phyloP scores from a whole-genome alignment of 2,329 filamentous ascomycete genomes.

The Pseudocercospora musae region DNA sequence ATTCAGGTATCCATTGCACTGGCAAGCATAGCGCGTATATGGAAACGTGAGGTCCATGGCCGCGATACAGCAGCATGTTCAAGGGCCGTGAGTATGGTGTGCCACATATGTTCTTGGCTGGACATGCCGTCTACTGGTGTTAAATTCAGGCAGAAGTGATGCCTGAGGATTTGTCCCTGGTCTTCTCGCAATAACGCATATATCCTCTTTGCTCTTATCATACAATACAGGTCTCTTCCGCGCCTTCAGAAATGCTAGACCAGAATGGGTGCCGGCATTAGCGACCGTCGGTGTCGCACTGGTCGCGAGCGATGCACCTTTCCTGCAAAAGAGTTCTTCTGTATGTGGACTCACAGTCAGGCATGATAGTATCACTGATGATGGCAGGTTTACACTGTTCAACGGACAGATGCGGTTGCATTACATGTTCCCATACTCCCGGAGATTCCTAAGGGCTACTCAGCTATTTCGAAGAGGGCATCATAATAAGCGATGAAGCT shows the following conservation, averaged over 20 bases:
- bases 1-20: constrained; percentile 53
- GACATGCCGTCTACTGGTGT: background rate
- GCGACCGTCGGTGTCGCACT: constrained; percentile 7
- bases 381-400: background rate
- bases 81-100: background rate
- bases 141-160: background rate
- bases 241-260: constrained; percentile 1
- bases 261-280: constrained; percentile 5
- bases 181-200: background rate
- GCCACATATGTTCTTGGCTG: background rate
- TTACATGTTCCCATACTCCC: background rate
- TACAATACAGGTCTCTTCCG: constrained; percentile 1
- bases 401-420: background rate
- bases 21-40: constrained; percentile 63
- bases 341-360: background rate
- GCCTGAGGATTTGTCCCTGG: background rate
- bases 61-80: background rate
- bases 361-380: background rate
- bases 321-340: constrained; percentile 14
- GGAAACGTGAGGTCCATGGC: constrained; percentile 57
- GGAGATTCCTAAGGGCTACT: constrained; percentile 2
- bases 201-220: background rate
- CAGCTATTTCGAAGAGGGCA: background rate
- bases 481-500: background rate
- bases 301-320: constrained; percentile 10